Evolutionary conservation across 2,329 filamentous ascomycete species (phyloP).

Genomic region (Aspergillus neotritici): DNA sequence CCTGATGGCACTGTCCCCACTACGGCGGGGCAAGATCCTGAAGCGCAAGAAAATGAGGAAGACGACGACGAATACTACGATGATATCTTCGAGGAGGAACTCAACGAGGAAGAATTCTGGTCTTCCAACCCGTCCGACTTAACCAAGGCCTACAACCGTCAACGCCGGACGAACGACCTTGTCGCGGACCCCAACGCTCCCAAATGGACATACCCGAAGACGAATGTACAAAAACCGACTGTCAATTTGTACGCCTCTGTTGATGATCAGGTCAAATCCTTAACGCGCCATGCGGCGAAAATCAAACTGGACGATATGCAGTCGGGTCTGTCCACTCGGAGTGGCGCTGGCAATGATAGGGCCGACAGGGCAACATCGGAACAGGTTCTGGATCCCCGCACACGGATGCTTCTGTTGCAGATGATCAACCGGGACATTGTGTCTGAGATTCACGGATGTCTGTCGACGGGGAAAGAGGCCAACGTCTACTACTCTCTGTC

Average conservation of each 20-base stretch:
- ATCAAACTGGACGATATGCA: constrained; percentile 67
- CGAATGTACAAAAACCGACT: constrained; percentile 71
- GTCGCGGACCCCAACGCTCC: constrained; percentile 45
- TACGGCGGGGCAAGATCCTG: constrained; percentile 28
- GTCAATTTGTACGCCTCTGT: constrained; percentile 74
- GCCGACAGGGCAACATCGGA: constrained; percentile 89
- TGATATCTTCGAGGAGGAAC: constrained; percentile 51
- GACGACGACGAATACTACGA: constrained; percentile 59
- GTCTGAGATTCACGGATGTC: constrained; percentile 86
- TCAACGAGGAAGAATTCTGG: constrained; percentile 51
- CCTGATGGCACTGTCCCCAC: constrained; percentile 30
- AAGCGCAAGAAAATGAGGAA: constrained; percentile 38
- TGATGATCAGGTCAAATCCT: constrained; percentile 80
- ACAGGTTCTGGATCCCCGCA: constrained; percentile 88
- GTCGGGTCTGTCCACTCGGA: constrained; percentile 48
- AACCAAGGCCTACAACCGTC: constrained; percentile 84
- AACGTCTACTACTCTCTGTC: constrained; percentile 92
- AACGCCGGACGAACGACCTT: constrained; percentile 60
- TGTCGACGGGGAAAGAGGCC: constrained; percentile 95
- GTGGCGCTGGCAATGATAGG: constrained; percentile 58
- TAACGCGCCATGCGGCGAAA: constrained; percentile 79
- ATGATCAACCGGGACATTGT: constrained; percentile 91
- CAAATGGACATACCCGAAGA: constrained; percentile 57
- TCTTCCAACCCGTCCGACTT: constrained; percentile 60
- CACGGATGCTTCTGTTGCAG: constrained; percentile 89